These are phyloP conservation scores for Paxillus ammoniavirescens DNA, from an alignment of 768 basidiomycete species.

Conservation along the genomic window DNA sequence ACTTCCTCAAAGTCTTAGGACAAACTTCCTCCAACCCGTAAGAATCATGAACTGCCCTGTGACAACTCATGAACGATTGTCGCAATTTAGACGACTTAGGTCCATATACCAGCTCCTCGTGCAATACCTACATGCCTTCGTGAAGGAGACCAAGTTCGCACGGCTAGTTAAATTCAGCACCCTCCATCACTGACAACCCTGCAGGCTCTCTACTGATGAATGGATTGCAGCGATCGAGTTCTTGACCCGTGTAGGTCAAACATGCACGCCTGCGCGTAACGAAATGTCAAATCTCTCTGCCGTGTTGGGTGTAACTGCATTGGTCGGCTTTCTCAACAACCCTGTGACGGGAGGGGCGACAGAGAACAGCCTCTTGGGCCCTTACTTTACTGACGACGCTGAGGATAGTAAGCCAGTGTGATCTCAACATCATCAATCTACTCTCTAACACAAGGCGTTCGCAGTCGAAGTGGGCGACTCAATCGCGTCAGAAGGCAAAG, in stretches of 20 bases:
- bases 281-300: constrained; percentile 90
- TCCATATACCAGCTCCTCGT: constrained; percentile 54
- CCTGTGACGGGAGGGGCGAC: constrained; percentile 61
- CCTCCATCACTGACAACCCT: background rate
- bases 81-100: constrained; percentile 35
- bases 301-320: constrained; percentile 70
- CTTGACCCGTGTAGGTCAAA: constrained; percentile 72
- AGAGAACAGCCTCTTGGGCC: constrained; percentile 76
- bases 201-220: constrained; percentile 73
- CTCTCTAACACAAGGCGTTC: background rate
- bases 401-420: constrained; percentile 51
- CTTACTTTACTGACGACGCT: constrained; percentile 84
- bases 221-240: constrained; percentile 83
- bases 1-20: constrained; percentile 39
- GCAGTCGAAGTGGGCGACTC: constrained; percentile 66
- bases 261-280: constrained; percentile 63
- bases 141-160: constrained; percentile 62
- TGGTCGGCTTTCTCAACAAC: constrained; percentile 76
- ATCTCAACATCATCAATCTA: background rate
- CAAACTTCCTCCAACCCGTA: constrained; percentile 41
- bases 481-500: constrained; percentile 86
- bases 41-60: constrained; percentile 6
- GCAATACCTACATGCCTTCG: constrained; percentile 71
- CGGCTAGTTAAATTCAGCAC: background rate
- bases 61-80: background rate